Conservation (phyloP, 1,284 basidiomycete genomes). For the Papiliotrema terrestris region DNA sequence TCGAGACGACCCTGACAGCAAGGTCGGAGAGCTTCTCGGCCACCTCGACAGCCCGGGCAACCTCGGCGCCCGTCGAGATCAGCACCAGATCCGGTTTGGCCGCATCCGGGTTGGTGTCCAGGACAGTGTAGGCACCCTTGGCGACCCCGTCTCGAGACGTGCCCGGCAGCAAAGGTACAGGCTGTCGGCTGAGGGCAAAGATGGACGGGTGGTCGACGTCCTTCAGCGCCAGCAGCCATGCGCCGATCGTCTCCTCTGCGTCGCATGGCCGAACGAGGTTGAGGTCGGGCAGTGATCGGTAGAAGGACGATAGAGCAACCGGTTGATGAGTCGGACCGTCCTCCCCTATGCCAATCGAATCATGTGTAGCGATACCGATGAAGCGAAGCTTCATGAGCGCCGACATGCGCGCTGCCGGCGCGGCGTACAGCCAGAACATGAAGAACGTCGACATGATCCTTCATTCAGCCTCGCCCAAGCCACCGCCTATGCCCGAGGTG, state of each 20-base stretch:
- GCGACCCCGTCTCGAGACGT: conserved; percentile 27
- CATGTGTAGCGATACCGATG: conserved; percentile 43
- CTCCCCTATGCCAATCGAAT: conserved; percentile 43
- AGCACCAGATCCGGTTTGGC: conserved; percentile 31
- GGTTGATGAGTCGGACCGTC: conserved; percentile 45
- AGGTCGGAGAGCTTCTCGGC: conserved; percentile 22
- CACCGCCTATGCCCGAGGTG: neutral
- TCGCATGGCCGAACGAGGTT: conserved; percentile 42
- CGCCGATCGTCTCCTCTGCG: conserved; percentile 39
- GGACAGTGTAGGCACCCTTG: conserved; percentile 35
- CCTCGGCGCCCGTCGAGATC: conserved; percentile 41
- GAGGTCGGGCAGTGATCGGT: conserved; percentile 37
- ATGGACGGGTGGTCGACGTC: conserved; percentile 25
- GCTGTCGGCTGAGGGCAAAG: conserved; percentile 33
- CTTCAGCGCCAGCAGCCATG: conserved; percentile 30
- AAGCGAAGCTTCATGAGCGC: conserved; percentile 39
- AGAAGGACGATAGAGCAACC: conserved; percentile 35
- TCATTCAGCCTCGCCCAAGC: conserved; percentile 63
- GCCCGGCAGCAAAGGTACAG: conserved; percentile 34
- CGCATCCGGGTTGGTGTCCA: conserved; percentile 13
- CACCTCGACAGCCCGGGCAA: conserved; percentile 29
- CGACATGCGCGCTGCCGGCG: conserved; percentile 41
- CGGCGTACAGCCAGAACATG: conserved; percentile 47
- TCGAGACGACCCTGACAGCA: conserved; percentile 37
- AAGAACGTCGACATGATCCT: conserved; percentile 63